Conservation (phyloP, 208 protist genomes). For the Angomonas deanei region DNA sequence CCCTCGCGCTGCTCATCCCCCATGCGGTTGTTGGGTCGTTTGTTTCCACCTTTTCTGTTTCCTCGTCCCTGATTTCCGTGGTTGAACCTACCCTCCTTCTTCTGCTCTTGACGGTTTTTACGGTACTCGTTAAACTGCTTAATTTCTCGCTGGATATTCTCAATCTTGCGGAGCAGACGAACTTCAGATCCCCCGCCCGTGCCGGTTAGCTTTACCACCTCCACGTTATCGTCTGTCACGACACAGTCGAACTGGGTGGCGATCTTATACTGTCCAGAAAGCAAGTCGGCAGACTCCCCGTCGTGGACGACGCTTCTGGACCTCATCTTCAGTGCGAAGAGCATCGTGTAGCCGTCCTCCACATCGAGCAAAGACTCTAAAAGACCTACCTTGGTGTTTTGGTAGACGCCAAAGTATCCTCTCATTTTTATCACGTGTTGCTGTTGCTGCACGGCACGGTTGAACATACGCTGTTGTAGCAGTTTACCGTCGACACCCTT, state of each 20-base stretch:
- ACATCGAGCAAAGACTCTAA: slow-evolving; percentile 76
- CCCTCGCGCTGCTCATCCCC: neutral
- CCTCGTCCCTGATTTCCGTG: slow-evolving; percentile 23
- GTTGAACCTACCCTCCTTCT: slow-evolving; percentile 16
- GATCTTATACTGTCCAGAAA: slow-evolving; percentile 65
- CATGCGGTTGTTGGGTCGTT: neutral
- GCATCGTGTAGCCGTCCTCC: slow-evolving; percentile 70
- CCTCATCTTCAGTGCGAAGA: slow-evolving; percentile 84
- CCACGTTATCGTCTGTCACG: slow-evolving; percentile 74
- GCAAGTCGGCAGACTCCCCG: slow-evolving; percentile 61
- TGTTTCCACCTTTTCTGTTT: slow-evolving; percentile 15
- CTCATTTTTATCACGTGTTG: slow-evolving; percentile 83
- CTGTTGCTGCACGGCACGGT: slow-evolving; percentile 85
- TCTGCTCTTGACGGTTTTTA: slow-evolving; percentile 31
- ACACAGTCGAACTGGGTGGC: slow-evolving; percentile 80
- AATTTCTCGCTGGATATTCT: slow-evolving; percentile 47
- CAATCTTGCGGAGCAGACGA: slow-evolving; percentile 73
- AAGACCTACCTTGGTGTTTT: slow-evolving; percentile 79
- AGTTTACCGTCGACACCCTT: slow-evolving; percentile 82
- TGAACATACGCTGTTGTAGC: slow-evolving; percentile 86
- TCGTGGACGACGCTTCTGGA: slow-evolving; percentile 86
- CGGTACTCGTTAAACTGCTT: slow-evolving; percentile 17
- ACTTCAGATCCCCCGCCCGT: slow-evolving; percentile 62
- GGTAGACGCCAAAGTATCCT: slow-evolving; percentile 87
- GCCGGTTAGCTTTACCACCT: slow-evolving; percentile 73